Base-by-base conservation (phyloP, 345 rosid genomes). In the Alliaria petiolata region DNA sequence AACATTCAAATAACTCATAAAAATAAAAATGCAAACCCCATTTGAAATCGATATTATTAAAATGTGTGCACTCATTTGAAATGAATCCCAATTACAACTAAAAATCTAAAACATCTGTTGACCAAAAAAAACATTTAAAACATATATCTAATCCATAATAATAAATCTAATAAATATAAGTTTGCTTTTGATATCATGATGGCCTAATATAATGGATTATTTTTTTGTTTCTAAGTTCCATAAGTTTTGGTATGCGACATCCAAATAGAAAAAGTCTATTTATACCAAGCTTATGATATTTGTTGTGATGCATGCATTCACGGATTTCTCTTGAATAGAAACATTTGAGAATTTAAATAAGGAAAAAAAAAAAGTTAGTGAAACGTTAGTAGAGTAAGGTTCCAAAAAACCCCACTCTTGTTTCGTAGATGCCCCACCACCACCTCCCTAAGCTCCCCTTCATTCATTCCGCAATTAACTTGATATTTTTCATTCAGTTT, bases 401-500 rank as follows among this genome's bases (percentile, higher is more conserved):
- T 75, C 34, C 42, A 12, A 67, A 61, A 67, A 60, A 2, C 62
- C 78, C 74, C 61, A 67, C 74, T 68, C 74, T 67, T 55, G 69
- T 68, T 74, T 43, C 42, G 25, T 60, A 75, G 69, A 60, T 8
- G 55, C 74, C 69, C 79, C 69, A 75, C 79, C 60, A 61, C 17
- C 50, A 67, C 36, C 69, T 43, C 51, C 14, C 39, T 31, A 54
- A n/a, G 59, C 36, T 31, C 14, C 7, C 15, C 22, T 58, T 40
- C 40, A 67, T 59, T 74, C 25, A 67, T 51, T 51, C 16, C 30
- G 43, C 58, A 35, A 56, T 45, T 54, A 60, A 64, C 38, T 62
- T 54, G 5, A 64, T 62, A 22, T 22, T 22, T 22, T 28, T 13
- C 34, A 42, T 61, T 6, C 15, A 20, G n/a, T 30, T 51, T 63